Conservation (phyloP, 345 rosid species). For the Lepidium sativum region DNA sequence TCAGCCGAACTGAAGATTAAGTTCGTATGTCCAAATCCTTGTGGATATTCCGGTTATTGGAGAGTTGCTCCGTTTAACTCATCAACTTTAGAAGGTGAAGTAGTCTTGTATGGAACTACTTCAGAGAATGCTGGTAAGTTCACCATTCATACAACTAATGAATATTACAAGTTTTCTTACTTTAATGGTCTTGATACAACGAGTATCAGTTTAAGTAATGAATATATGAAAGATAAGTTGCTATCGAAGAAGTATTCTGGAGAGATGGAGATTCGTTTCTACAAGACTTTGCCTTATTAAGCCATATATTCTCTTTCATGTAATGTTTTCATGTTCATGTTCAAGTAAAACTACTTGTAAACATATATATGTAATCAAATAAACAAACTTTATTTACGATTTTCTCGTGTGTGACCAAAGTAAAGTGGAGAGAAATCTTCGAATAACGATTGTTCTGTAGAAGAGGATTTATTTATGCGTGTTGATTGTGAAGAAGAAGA, state of each 20-base stretch:
- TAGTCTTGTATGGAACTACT: background rate
- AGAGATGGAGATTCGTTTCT: constrained; percentile 13
- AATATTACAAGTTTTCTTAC: constrained; percentile 4
- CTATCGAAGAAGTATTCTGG: background rate
- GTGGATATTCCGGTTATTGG: constrained; percentile 1
- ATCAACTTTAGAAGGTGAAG: background rate
- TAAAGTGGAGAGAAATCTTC: no score
- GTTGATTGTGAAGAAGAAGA: no score
- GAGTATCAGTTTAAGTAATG: constrained; percentile 4
- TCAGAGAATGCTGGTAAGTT: background rate
- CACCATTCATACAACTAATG: background rate
- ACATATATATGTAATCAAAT: background rate
- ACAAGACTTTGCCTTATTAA: background rate
- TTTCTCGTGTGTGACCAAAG: no score
- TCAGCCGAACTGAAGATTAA: constrained; percentile 5
- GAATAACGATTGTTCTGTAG: no score
- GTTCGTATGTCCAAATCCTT: background rate
- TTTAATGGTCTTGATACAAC: background rate
- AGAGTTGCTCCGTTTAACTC: background rate
- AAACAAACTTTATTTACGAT: background rate
- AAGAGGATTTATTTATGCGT: no score
- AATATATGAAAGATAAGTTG: background rate
- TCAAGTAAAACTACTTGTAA: constrained; percentile 1
- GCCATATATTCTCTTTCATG: background rate
- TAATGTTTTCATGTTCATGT: background rate